A percentile compares a stretch with the other conserved stretches of the same genome.
These are phyloP conservation scores for Henckelia pumila DNA, from an alignment of 257 asterid species.

Conservation along the genomic window DNA sequence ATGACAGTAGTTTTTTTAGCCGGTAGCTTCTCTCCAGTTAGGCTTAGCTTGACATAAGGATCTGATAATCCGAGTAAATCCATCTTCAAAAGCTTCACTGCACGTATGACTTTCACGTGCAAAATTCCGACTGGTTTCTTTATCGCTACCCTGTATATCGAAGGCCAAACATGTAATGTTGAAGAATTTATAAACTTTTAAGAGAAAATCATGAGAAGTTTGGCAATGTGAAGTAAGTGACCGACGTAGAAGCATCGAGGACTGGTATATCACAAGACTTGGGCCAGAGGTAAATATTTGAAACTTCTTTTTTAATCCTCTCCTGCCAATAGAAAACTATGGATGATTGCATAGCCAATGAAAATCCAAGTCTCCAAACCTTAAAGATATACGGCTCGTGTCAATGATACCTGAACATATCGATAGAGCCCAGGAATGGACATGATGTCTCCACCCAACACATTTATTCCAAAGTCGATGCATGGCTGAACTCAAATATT, in stretches of 20 bases:
- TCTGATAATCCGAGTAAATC: slow-evolving; percentile 84
- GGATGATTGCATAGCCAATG: neutral
- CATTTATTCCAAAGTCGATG: slow-evolving; percentile 75
- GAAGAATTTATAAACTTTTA: neutral
- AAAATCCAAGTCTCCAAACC: neutral
- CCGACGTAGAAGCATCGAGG: slow-evolving; percentile 79
- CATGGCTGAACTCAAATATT: slow-evolving; percentile 52
- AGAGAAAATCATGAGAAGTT: slow-evolving; percentile 9
- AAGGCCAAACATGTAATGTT: neutral
- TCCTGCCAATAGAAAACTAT: slow-evolving; percentile 44
- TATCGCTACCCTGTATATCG: slow-evolving; percentile 47
- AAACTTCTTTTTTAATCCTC: slow-evolving; percentile 61
- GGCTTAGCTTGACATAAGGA: slow-evolving; percentile 81
- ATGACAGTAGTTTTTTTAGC: slow-evolving; percentile 69
- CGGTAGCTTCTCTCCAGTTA: slow-evolving; percentile 66
- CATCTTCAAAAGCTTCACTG: slow-evolving; percentile 79
- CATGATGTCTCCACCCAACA: slow-evolving; percentile 83
- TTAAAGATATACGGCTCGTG: too few relatives aligned
- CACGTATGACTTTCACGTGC: slow-evolving; percentile 76
- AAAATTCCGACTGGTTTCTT: slow-evolving; percentile 86
- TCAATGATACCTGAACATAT: slow-evolving; percentile 59
- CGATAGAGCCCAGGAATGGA: slow-evolving; percentile 81
- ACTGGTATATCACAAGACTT: slow-evolving; percentile 73
- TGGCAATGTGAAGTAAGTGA: slow-evolving; percentile 9
- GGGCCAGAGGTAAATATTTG: slow-evolving; percentile 82